Percentiles rank a stretch among this genome's conserved stretches.
These are phyloP conservation scores for Globisporangium radiosum DNA, from an alignment of 352 stramenopile genomes.

Conservation along the genomic window DNA sequence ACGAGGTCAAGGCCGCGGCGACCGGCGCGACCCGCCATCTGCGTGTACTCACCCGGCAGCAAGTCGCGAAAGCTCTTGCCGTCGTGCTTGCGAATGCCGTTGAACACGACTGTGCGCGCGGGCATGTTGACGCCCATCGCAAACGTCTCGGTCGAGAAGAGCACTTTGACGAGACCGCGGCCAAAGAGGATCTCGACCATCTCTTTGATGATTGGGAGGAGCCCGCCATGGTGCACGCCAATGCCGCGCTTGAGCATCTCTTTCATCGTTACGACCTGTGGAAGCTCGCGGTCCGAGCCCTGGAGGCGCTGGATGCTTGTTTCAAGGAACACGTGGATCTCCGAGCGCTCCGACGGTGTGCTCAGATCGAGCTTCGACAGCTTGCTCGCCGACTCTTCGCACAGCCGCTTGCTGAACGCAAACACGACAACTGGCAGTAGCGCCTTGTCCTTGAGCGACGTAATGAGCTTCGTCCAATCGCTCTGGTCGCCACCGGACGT, in stretches of 20 bases:
- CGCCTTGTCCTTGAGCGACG: conserved; percentile 84
- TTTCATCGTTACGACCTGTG: conserved; percentile 96
- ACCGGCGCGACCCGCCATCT: conserved; percentile 98
- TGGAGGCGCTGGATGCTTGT: conserved; percentile 70
- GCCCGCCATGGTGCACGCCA: conserved; percentile 94
- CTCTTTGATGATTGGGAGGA: conserved; percentile 99
- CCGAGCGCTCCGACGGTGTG: conserved; percentile 61
- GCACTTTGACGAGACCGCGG: conserved; percentile 93
- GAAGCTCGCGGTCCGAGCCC: conserved; percentile 95
- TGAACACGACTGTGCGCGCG: conserved; percentile 96
- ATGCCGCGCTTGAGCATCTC: conserved; percentile 95
- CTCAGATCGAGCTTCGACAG: conserved; percentile 70
- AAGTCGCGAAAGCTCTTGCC: conserved; percentile 90
- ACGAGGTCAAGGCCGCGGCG: conserved; percentile 95
- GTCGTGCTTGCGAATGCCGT: conserved; percentile 97
- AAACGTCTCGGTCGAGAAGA: conserved; percentile 99
- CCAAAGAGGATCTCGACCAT: conserved; percentile 99
- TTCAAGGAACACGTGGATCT: conserved; percentile 82
- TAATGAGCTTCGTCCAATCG: conserved; percentile 88
- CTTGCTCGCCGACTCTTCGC: conserved; percentile 75
- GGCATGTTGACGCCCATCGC: conserved; percentile 99
- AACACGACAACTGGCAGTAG: conserved; percentile 96
- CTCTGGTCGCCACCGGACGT: conserved; percentile 59
- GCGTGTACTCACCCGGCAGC: conserved; percentile 84
- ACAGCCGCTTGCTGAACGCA: conserved; percentile 82